phyloP scores from a whole-genome alignment of 331 rosid genomes.

The Quercus lobata region DNA sequence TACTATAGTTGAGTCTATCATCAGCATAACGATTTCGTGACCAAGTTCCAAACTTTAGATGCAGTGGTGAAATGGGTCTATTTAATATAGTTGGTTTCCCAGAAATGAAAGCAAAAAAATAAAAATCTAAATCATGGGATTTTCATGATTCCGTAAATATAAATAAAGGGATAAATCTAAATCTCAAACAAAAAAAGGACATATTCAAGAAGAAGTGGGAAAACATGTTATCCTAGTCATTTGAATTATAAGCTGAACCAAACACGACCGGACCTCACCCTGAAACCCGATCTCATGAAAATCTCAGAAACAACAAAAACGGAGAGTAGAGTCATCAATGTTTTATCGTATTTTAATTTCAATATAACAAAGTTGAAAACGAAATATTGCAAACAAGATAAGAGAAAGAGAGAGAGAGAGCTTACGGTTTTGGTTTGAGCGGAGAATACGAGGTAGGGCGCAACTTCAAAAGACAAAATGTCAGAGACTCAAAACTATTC shows the following conservation, averaged over 20 bases:
- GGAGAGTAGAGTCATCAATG: not conserved
- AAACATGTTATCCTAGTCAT: not conserved
- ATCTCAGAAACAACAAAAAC: not conserved
- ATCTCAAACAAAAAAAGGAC: not conserved
- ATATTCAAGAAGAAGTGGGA: not conserved
- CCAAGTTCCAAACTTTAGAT: not conserved
- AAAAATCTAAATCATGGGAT: not conserved
- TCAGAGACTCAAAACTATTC: too few relatives aligned
- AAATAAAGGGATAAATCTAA: not conserved
- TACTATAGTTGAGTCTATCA: not conserved
- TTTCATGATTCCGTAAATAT: not conserved
- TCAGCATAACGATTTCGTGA: not conserved
- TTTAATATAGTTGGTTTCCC: not conserved
- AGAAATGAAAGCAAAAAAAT: not conserved
- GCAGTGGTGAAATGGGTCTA: not conserved
- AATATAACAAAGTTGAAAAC: not conserved
- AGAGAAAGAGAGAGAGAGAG: not conserved
- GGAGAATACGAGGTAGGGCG: not conserved
- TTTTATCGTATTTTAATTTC: not conserved
- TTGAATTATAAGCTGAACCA: not conserved
- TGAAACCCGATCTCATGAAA: not conserved
- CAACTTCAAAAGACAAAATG: too few relatives aligned
- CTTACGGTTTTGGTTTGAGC: conserved; percentile 24
- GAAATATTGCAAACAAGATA: not conserved
- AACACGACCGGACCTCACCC: not conserved